Conservation (phyloP, 2,329 filamentous ascomycete species). For the Alternaria sp. region DNA sequence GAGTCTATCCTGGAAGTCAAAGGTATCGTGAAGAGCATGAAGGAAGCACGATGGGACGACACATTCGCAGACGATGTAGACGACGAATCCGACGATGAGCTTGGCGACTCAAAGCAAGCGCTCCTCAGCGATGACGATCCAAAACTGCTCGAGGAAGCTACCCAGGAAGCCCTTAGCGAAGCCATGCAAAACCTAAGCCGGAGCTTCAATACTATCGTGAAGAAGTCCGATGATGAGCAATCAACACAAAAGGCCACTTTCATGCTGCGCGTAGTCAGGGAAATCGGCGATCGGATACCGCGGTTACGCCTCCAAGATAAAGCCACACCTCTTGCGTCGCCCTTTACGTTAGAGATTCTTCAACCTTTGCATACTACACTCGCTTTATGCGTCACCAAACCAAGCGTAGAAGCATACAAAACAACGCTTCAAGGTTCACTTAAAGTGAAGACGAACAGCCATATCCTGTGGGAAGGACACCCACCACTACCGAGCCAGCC, state of each 20-base stretch:
- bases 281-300: constrained; percentile 67
- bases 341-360: constrained; percentile 60
- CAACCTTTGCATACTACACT: constrained; percentile 69
- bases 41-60: constrained; percentile 75
- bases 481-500: constrained; percentile 79
- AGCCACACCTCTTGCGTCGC: constrained; percentile 30
- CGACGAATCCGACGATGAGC: constrained; percentile 72
- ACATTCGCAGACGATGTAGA: constrained; percentile 76
- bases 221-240: constrained; percentile 40
- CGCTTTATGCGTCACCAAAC: constrained; percentile 59
- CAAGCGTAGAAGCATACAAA: constrained; percentile 53
- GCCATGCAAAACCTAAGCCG: constrained; percentile 66
- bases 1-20: constrained; percentile 72
- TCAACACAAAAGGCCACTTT: constrained; percentile 61
- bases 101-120: constrained; percentile 69
- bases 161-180: constrained; percentile 62
- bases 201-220: constrained; percentile 61
- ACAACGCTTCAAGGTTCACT: constrained; percentile 54
- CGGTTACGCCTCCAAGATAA: constrained; percentile 40
- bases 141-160: constrained; percentile 64
- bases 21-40: constrained; percentile 68
- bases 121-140: constrained; percentile 77
- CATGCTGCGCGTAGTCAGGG: constrained; percentile 74
- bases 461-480: constrained; percentile 80
- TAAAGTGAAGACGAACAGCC: constrained; percentile 63